These are phyloP conservation scores for Saccharomycopsis synnaedendra DNA, from an alignment of 805 yeast species.

Conservation along the genomic window DNA sequence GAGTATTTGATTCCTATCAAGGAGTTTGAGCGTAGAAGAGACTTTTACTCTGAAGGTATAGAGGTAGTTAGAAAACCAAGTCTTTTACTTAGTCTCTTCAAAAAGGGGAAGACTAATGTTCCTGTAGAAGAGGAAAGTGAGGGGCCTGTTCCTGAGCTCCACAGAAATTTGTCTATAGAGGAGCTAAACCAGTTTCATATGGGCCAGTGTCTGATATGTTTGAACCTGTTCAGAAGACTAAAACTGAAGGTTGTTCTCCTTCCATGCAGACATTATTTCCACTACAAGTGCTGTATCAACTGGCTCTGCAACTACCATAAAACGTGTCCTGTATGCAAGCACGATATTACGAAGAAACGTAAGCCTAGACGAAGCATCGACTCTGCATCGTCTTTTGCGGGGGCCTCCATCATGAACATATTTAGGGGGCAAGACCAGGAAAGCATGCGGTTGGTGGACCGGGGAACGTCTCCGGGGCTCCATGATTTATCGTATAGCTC, in stretches of 20 bases:
- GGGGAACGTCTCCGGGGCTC: slow-evolving; percentile 10
- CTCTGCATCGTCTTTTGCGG: neutral
- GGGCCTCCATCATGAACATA: neutral
- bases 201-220: slow-evolving; percentile 46
- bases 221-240: slow-evolving; percentile 39
- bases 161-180: slow-evolving; percentile 8
- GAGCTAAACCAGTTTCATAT: slow-evolving; percentile 13
- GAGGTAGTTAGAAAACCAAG: neutral
- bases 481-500: neutral
- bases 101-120: neutral
- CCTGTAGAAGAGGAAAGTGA: neutral
- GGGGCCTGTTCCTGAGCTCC: neutral
- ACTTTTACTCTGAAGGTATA: slow-evolving; percentile 5
- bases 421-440: neutral
- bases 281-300: slow-evolving; percentile 43
- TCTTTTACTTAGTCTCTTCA: neutral
- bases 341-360: slow-evolving; percentile 21
- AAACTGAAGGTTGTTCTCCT: slow-evolving; percentile 37
- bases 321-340: slow-evolving; percentile 51
- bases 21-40: slow-evolving; percentile 9
- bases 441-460: neutral
- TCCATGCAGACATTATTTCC: slow-evolving; percentile 53
- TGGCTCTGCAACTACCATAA: slow-evolving; percentile 47
- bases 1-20: slow-evolving; percentile 14
- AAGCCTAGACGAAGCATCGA: neutral